Base-by-base conservation (phyloP, 257 asterid genomes). In the Lavandula angustifolia region DNA sequence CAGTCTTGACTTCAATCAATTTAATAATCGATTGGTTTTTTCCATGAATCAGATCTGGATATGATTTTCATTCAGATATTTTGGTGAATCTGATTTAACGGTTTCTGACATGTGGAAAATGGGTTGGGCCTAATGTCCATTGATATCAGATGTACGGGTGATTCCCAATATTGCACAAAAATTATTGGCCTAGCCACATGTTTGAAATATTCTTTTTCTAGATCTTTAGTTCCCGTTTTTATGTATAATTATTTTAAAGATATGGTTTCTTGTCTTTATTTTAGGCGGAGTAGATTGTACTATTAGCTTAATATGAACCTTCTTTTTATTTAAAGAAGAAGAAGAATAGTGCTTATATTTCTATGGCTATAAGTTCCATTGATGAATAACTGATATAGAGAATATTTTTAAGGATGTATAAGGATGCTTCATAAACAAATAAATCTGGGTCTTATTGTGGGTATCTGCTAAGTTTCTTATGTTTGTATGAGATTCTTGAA, bases 211-310 rank as follows among this genome's bases (percentile, higher is more conserved):
- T 35, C 50, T 40, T 38, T 41, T 50, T 14, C 1, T 53, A 6
- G 31, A 40, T 53, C 33, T 49, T 37, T 16, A 9, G 48, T 62
- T 62, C 47, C 31, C n/a, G n/a, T n/a, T n/a, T n/a, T n/a, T n/a
- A n/a, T n/a, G n/a, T n/a, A n/a, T n/a, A n/a, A n/a, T n/a, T n/a
- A n/a, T n/a, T n/a, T n/a, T n/a, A n/a, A n/a, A n/a, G n/a, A n/a
- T n/a, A n/a, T n/a, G n/a, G n/a, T n/a, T n/a, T n/a, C n/a, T n/a
- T n/a, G n/a, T n/a, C n/a, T n/a, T n/a, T n/a, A n/a, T n/a, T n/a
- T n/a, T n/a, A n/a, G n/a, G n/a, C n/a, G n/a, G n/a, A n/a, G n/a
- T n/a, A n/a, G n/a, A n/a, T n/a, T n/a, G n/a, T n/a, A n/a, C n/a
- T n/a, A n/a, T n/a, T n/a, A n/a, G n/a, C n/a, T n/a, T n/a, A n/a